Base-by-base conservation (phyloP, 2,329 filamentous ascomycete species). In the Colletotrichum falcatum region DNA sequence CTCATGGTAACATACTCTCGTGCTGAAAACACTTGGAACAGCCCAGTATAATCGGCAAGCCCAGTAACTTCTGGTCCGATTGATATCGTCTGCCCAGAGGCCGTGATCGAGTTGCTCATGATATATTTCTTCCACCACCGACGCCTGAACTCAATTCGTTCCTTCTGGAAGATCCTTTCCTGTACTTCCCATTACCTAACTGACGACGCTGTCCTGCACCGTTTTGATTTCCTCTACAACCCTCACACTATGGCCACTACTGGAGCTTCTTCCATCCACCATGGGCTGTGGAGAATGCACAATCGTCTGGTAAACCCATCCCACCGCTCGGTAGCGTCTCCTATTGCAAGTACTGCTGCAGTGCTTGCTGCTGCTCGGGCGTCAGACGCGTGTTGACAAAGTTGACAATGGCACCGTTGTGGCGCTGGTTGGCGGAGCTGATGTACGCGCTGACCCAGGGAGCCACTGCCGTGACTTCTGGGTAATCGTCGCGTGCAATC, bases 401-500 rank as follows among this genome's bases (percentile, higher is more conserved):
- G 67, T 83, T 84, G 35, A 88, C 89, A 73, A 98, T 87, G 23
- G 88, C 87, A 2, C 94, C 94, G 56, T 85, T 85, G 75, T 94
- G 90, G 76, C 91, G 89, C 77, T 85, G 83, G 80, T 98, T 94
- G 8, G 94, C 94, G 44, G 91, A 89, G 77, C 91, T 91, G 77
- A 98, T 83, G 78, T 94, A 94, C 73, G 88, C 83, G 66, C 92
- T 84, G 30, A 97, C 95, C 95, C 95, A 99, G 79, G 92, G 92
- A 63, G 94, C 84, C 70, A 94, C 92, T 65, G 94, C 91, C 6
- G 89, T 87, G 18, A 97, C 90, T 72, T 98, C 92, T 0, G 95
- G 92, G 85, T 94, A 98, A 26, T 95, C 92, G 79, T 98, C 96
- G 61, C 86, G 87, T 1, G 88, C 83, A 5, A 89, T 84, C 70